Base-by-base conservation (phyloP, 805 yeast species). In the Candida oleophila region DNA sequence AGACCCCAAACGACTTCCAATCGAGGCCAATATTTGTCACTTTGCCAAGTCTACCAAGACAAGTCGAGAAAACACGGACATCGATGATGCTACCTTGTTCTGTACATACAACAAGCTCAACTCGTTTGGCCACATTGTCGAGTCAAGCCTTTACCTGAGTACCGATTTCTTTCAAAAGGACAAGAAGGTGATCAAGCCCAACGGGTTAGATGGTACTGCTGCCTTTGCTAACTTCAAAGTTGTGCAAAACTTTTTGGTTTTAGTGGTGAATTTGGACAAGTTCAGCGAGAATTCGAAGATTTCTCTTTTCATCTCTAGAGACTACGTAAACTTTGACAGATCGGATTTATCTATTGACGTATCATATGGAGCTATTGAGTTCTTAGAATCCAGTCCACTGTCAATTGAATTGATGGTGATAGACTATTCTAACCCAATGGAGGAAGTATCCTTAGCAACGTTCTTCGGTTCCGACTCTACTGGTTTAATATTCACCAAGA, bases 381-480 rank as follows among this genome's bases (percentile, higher is more conserved):
- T 77, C 32, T 57, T 77, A 39, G 73, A 74, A 2, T 60, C 76
- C 0, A 61, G 66, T 4, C 65, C 67, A 0, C 67, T 61, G 60
- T 64, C 74, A 2, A 47, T 72, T 35, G 65, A 68, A 42, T 15
- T 71, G 12, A 46, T 61, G 16, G 60, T 67, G 7, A 46, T 56
- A 50, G 64, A 55, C 28, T 57, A 51, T 44, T 49, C 61, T 12
- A 50, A 49, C 30, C 20, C 41, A 3, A 40, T 46, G 18, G 45
- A 48, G 22, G 21, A 44, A n/a, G 46, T 43, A 19, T 43, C 56
- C 2, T 46, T 52, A 5, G 61, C 76, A 1, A 70, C 74, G 12
- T 46, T 80, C 7, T 78, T 72, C 51, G 60, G 72, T n/a, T 77
- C 83, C 3, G 83, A 82, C 52, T 81, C 87, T 2, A 63, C 78